Conservation (phyloP, 805 yeast species). For the Suhomyces sp. region DNA sequence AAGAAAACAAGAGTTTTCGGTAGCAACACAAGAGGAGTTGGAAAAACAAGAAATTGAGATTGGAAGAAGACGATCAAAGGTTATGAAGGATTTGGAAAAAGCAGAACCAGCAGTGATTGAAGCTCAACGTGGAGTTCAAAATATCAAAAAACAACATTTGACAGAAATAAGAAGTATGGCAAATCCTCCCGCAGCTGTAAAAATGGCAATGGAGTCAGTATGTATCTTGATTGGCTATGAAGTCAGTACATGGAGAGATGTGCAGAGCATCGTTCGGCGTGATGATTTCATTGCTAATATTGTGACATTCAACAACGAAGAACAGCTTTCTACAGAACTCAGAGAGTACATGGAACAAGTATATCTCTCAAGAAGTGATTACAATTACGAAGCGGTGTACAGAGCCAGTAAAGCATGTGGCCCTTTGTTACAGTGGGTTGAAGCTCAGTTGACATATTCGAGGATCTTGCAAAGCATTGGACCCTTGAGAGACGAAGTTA, state of each 20-base stretch:
- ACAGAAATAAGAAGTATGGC: slow-evolving; percentile 87
- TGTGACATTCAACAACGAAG: slow-evolving; percentile 67
- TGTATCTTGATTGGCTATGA: slow-evolving; percentile 76
- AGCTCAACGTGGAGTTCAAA: slow-evolving; percentile 87
- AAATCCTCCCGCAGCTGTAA: slow-evolving; percentile 88
- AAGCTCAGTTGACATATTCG: slow-evolving; percentile 82
- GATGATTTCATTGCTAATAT: slow-evolving; percentile 88
- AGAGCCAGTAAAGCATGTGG: slow-evolving; percentile 96
- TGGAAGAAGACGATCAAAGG: slow-evolving; percentile 50
- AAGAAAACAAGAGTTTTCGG: slow-evolving; percentile 80
- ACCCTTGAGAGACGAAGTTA: slow-evolving; percentile 71
- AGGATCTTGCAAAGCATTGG: slow-evolving; percentile 66
- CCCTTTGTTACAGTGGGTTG: slow-evolving; percentile 84
- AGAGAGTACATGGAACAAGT: slow-evolving; percentile 54
- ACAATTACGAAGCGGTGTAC: slow-evolving; percentile 69
- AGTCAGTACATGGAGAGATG: slow-evolving; percentile 74
- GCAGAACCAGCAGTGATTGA: slow-evolving; percentile 85
- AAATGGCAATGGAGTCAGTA: slow-evolving; percentile 82
- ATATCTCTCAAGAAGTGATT: slow-evolving; percentile 64
- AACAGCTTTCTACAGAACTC: slow-evolving; percentile 53
- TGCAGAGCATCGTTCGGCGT: slow-evolving; percentile 71
- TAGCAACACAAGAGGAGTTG: slow-evolving; percentile 69
- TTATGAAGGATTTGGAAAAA: slow-evolving; percentile 60
- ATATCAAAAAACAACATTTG: slow-evolving; percentile 87
- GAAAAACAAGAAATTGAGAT: slow-evolving; percentile 66